Percentiles rank a stretch among this genome's conserved stretches.
Evolutionary conservation across 345 rosid species (phyloP).

Genomic region (Gossypium sturtianum): DNA sequence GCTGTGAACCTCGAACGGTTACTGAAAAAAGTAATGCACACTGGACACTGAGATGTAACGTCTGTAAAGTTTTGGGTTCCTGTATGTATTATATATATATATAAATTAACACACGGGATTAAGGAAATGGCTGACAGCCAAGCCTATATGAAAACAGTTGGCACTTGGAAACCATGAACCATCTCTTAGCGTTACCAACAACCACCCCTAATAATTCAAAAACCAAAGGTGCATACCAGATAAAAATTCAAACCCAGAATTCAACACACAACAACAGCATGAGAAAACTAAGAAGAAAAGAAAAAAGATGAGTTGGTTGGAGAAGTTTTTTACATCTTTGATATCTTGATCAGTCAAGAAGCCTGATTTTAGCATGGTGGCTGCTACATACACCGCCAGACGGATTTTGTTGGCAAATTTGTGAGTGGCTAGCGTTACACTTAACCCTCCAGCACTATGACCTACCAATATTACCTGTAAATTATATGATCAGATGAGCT

Average conservation of each 20-base stretch:
- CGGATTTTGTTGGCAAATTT: conserved; percentile 52
- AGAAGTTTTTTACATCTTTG: conserved; percentile 45
- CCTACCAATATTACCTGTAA: conserved; percentile 79
- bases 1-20: background rate
- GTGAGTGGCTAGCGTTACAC: conserved; percentile 55
- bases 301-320: background rate
- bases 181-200: background rate
- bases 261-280: background rate
- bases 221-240: background rate
- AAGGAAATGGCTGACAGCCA: conserved; percentile 16
- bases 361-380: conserved; percentile 77
- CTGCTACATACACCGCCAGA: conserved; percentile 64
- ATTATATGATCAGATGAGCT: background rate
- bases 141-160: conserved; percentile 13
- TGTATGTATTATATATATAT: background rate
- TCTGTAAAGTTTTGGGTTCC: background rate
- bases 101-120: background rate
- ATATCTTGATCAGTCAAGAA: conserved; percentile 47
- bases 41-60: background rate
- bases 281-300: background rate
- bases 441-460: conserved; percentile 91
- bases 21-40: background rate
- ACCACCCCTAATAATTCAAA: background rate
- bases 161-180: conserved; percentile 4
- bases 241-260: background rate